A percentile compares a stretch with the other conserved stretches of the same genome.
phyloP scores from a whole-genome alignment of 2,329 filamentous ascomycete species.

The Verticillium nubilum region DNA sequence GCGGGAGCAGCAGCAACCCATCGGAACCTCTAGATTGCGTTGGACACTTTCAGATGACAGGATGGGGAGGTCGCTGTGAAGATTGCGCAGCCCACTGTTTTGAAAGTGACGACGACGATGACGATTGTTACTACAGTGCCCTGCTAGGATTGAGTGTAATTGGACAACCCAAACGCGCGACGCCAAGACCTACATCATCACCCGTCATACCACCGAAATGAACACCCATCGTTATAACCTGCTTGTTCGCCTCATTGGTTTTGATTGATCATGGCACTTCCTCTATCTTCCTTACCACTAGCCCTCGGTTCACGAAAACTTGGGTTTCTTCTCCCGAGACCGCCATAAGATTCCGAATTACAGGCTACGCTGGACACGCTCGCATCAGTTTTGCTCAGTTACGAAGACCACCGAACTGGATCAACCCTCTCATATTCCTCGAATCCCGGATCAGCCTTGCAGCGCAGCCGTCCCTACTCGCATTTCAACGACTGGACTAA shows the following conservation, averaged over 20 bases:
- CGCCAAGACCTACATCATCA: background rate
- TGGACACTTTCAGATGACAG: background rate
- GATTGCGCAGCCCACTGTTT: background rate
- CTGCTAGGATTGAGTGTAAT: background rate
- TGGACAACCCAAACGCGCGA: background rate
- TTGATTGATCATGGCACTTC: too few relatives aligned
- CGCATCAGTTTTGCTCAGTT: too few relatives aligned
- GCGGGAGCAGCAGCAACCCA: background rate
- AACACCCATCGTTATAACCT: background rate
- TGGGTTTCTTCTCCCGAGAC: too few relatives aligned
- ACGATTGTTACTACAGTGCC: background rate
- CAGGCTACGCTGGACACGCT: too few relatives aligned
- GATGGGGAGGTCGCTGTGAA: background rate
- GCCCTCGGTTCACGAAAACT: too few relatives aligned
- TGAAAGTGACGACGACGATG: background rate
- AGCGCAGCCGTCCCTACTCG: too few relatives aligned
- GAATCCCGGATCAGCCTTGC: too few relatives aligned
- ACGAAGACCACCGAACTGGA: too few relatives aligned
- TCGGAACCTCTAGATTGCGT: background rate
- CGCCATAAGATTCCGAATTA: too few relatives aligned
- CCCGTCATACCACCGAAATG: background rate
- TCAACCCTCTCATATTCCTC: too few relatives aligned
- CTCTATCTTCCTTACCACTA: too few relatives aligned
- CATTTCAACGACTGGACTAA: too few relatives aligned
- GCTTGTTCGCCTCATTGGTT: background rate